Percentiles rank a stretch among this genome's conserved stretches.
phyloP scores from a whole-genome alignment of 345 rosid species.

The Aegle marmelos region DNA sequence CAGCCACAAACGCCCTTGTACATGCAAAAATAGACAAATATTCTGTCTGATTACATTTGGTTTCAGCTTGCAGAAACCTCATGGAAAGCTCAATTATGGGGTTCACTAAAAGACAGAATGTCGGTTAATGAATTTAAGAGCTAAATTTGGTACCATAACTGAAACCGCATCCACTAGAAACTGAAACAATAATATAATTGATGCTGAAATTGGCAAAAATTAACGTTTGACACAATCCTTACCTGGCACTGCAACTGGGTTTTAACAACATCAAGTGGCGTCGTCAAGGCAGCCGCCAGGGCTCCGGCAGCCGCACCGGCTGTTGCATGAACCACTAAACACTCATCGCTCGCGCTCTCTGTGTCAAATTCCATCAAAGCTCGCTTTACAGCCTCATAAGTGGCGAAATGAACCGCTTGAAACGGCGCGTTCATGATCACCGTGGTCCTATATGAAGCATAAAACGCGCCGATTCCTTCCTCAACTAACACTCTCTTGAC shows the following conservation, averaged over 20 bases:
- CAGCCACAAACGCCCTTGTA: constrained; percentile 49
- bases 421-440: constrained; percentile 78
- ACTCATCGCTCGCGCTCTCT: constrained; percentile 43
- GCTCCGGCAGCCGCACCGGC: constrained; percentile 96
- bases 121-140: neutral
- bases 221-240: neutral
- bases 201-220: too few relatives aligned
- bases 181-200: too few relatives aligned
- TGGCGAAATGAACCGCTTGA: constrained; percentile 61
- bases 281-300: constrained; percentile 70
- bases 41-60: neutral
- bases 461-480: constrained; percentile 56
- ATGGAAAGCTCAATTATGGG: neutral
- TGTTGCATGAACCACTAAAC: constrained; percentile 66
- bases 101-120: neutral
- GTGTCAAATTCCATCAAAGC: constrained; percentile 53
- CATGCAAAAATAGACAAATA: neutral
- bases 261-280: constrained; percentile 91
- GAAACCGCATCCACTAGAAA: too few relatives aligned
- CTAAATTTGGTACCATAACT: neutral
- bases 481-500: constrained; percentile 51
- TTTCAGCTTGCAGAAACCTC: neutral
- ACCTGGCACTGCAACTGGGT: constrained; percentile 99
- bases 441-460: constrained; percentile 63
- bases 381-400: constrained; percentile 66